Conservation (phyloP, 2,329 filamentous ascomycete genomes). For the Curvularia lunata region DNA sequence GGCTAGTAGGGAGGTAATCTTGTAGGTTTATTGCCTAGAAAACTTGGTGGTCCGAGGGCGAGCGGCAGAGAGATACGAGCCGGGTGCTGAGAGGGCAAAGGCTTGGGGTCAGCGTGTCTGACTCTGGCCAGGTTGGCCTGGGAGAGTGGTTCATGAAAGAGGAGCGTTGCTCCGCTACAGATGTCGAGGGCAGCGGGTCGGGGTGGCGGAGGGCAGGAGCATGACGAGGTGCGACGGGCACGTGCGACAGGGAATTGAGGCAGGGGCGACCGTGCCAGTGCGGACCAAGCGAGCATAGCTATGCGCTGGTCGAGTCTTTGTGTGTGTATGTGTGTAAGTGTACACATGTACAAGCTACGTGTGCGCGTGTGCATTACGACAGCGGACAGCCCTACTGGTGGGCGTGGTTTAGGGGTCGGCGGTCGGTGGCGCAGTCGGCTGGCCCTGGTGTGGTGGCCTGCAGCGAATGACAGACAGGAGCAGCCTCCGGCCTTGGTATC, state of each 20-base stretch:
- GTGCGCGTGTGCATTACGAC: neutral
- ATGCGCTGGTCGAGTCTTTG: neutral
- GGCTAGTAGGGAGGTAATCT: constrained; percentile 1
- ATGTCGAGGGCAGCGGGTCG: neutral
- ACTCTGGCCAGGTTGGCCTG: constrained; percentile 10
- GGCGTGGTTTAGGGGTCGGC: too few relatives aligned
- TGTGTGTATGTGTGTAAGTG: too few relatives aligned
- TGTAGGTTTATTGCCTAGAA: constrained; percentile 9
- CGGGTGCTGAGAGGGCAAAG: constrained; percentile 9
- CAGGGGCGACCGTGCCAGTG: neutral
- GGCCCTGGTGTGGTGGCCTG: neutral
- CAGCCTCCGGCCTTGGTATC: neutral
- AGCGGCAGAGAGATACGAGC: constrained; percentile 1
- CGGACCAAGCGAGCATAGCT: neutral
- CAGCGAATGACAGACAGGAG: neutral
- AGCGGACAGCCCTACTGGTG: neutral
- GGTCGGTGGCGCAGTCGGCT: too few relatives aligned
- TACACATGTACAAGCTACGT: neutral
- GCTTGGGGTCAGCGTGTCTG: constrained; percentile 2
- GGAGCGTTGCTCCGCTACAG: neutral
- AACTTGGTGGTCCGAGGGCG: constrained; percentile 8
- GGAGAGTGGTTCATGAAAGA: neutral
- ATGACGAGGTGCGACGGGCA: neutral
- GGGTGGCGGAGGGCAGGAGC: neutral
- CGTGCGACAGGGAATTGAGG: neutral